Conservation (phyloP, 1,139 yeast species). For the Spathaspora sp. region DNA sequence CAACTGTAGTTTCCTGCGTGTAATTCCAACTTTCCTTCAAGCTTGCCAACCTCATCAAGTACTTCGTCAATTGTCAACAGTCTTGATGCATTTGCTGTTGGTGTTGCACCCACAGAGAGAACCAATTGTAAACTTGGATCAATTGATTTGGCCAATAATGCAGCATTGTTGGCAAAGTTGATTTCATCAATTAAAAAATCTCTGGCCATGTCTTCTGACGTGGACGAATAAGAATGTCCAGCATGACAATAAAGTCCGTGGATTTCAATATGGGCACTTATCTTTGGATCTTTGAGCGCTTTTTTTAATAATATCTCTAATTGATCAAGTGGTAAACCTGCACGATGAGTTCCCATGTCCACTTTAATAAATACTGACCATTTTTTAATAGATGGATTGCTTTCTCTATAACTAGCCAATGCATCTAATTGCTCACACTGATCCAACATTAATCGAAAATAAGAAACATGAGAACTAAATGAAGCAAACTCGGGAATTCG, state of each 20-base stretch:
- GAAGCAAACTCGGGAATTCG: constrained; percentile 51
- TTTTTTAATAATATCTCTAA: constrained; percentile 30
- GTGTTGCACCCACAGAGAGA: constrained; percentile 77
- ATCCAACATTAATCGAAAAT: constrained; percentile 62
- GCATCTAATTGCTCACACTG: constrained; percentile 53
- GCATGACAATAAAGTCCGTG: constrained; percentile 80
- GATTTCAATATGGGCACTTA: constrained; percentile 35
- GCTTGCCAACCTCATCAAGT: constrained; percentile 18
- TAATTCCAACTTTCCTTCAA: constrained; percentile 55
- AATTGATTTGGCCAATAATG: constrained; percentile 33
- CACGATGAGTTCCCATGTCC: constrained; percentile 63
- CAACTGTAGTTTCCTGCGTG: constrained; percentile 81
- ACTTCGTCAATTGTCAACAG: constrained; percentile 22
- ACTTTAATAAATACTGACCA: constrained; percentile 61
- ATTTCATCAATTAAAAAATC: constrained; percentile 54
- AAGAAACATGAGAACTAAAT: constrained; percentile 38
- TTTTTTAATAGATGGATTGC: constrained; percentile 23
- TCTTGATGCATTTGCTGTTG: constrained; percentile 69
- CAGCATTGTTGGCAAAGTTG: constrained; percentile 54
- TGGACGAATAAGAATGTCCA: constrained; percentile 67
- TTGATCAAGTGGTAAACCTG: constrained; percentile 49
- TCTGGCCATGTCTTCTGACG: constrained; percentile 48
- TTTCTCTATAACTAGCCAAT: constrained; percentile 35
- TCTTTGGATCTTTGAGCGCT: constrained; percentile 20
- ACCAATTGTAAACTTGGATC: constrained; percentile 29